A percentile compares a stretch with the other conserved stretches of the same genome.
Conservation (phyloP, 768 basidiomycete genomes). For the Suillus placidus region DNA sequence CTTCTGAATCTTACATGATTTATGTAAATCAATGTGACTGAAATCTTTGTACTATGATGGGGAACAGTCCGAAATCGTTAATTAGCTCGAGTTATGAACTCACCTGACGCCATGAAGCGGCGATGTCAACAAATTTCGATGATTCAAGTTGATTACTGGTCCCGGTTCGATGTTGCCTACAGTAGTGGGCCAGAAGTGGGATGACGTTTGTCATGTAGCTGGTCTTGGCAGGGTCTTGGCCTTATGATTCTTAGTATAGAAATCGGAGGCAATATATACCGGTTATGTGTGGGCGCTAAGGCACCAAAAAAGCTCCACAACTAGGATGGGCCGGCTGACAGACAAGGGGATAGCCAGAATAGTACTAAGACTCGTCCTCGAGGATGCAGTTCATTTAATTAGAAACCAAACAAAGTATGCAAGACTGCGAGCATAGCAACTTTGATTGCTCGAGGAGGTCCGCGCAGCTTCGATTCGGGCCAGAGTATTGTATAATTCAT, state of each 20-base stretch:
- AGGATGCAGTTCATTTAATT: background rate
- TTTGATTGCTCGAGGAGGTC: background rate
- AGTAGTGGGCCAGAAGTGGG: too few species aligned
- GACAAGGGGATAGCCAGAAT: background rate
- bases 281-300: background rate
- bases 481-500: too few species aligned
- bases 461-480: too few species aligned
- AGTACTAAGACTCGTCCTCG: too few species aligned
- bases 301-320: background rate
- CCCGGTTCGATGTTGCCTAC: background rate
- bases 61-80: background rate
- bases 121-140: background rate
- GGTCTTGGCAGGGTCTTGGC: too few species aligned
- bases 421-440: background rate
- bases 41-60: background rate
- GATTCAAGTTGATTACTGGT: background rate
- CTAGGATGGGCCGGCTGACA: background rate
- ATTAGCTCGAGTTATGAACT: background rate
- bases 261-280: background rate
- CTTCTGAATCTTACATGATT: background rate
- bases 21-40: background rate
- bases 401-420: background rate
- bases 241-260: background rate
- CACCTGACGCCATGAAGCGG: background rate
- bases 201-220: too few species aligned